Evolutionary conservation across 345 rosid species (phyloP).

Genomic region (Hypericum perforatum): DNA sequence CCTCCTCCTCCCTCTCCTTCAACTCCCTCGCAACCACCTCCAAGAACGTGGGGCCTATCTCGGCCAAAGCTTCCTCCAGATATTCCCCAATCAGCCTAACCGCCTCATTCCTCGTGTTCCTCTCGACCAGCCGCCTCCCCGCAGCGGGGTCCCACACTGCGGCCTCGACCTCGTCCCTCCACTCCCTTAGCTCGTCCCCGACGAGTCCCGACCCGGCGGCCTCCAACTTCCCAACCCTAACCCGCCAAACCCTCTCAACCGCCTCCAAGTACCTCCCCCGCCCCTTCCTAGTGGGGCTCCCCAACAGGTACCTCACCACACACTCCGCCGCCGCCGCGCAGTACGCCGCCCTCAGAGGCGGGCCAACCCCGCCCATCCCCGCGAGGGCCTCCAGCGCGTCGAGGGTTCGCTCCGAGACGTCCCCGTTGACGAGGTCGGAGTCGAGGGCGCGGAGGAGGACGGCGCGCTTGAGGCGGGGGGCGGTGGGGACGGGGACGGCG

Average conservation of each 20-base stretch:
- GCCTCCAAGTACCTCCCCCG: slow-evolving; percentile 24
- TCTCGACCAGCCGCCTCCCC: slow-evolving; percentile 22
- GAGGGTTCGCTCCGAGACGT: slow-evolving; percentile 35
- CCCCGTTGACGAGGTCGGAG: slow-evolving; percentile 20
- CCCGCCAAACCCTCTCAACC: slow-evolving; percentile 44
- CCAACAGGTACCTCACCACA: slow-evolving; percentile 31
- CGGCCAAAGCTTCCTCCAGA: slow-evolving; percentile 32
- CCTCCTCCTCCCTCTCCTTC: background rate
- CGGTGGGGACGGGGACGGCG: slow-evolving; percentile 5
- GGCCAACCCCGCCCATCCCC: no score
- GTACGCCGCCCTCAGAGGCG: slow-evolving; percentile 35
- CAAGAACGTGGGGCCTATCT: slow-evolving; percentile 31
- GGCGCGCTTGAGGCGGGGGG: slow-evolving; percentile 26
- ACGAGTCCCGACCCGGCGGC: slow-evolving; percentile 15
- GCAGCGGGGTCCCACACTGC: slow-evolving; percentile 30
- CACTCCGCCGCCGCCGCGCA: slow-evolving; percentile 51
- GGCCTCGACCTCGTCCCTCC: slow-evolving; percentile 32
- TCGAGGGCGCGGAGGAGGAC: slow-evolving; percentile 31
- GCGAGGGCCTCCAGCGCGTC: slow-evolving; percentile 32
- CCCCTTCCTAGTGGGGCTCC: slow-evolving; percentile 12
- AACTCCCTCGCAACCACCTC: slow-evolving; percentile 19
- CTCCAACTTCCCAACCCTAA: slow-evolving; percentile 24
- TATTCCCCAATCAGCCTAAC: slow-evolving; percentile 25
- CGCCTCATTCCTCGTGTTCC: slow-evolving; percentile 32
- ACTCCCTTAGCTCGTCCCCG: slow-evolving; percentile 26